These are phyloP conservation scores for Coemansia sp. DNA, from an alignment of 192 early-diverging fungal species.

Conservation along the genomic window DNA sequence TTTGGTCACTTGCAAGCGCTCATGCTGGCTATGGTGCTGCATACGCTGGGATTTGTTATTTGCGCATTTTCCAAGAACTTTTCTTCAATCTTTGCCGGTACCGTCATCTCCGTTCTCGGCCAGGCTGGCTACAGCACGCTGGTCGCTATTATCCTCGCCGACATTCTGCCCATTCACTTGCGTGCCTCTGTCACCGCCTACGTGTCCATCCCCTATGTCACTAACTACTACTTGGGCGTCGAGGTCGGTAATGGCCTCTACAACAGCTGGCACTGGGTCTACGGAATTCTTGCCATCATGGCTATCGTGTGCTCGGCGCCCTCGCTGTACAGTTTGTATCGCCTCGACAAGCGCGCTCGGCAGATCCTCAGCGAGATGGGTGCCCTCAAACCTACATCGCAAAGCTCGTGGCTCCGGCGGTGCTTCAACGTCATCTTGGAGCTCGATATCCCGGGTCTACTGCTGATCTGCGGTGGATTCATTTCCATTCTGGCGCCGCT, in stretches of 20 bases:
- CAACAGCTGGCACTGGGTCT: constrained; percentile 49
- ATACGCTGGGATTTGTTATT: constrained; percentile 36
- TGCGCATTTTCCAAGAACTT: constrained; percentile 37
- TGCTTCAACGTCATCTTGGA: constrained; percentile 17
- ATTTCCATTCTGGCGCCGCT: constrained; percentile 43
- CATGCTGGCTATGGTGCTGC: constrained; percentile 18
- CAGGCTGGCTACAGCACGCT: constrained; percentile 46
- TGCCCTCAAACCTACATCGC: neutral
- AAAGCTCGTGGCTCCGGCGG: neutral
- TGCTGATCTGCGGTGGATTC: constrained; percentile 44
- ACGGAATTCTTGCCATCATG: constrained; percentile 38
- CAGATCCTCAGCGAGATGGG: constrained; percentile 15
- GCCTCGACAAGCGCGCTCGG: constrained; percentile 31
- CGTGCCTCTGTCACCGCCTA: constrained; percentile 36
- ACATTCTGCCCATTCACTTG: constrained; percentile 45
- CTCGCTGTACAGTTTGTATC: constrained; percentile 20
- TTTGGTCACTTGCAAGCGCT: constrained; percentile 42
- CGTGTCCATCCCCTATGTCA: constrained; percentile 40
- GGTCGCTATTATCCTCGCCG: constrained; percentile 44
- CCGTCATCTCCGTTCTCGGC: constrained; percentile 43
- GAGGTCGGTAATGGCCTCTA: constrained; percentile 33
- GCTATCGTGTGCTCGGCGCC: constrained; percentile 41
- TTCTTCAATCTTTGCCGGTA: constrained; percentile 40
- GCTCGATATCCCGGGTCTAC: constrained; percentile 36
- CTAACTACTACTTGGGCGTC: constrained; percentile 51